Evolutionary conservation across 2,329 filamentous ascomycete species (phyloP), one percentile per base, ranked within the genome.

Genomic region (Apiospora malaysiana): DNA sequence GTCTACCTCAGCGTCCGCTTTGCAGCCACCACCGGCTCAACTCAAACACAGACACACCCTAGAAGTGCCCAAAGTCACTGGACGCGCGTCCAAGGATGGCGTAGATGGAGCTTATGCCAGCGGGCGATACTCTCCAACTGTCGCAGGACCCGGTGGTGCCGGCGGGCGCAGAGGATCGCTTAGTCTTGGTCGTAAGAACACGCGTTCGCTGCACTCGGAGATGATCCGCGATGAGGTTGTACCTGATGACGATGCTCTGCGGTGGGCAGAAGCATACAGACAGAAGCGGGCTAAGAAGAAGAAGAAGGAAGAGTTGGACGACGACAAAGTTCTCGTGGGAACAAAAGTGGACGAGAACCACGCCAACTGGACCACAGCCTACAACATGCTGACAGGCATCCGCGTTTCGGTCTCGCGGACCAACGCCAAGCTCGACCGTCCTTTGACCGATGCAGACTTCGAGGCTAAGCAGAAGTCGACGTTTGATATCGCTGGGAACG

Each of bases 381-480:
- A 99, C 85, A 99, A 99, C 83, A 99, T 99, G 96, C 88, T 99
- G 84, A 99, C 96, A 49, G 96, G 96, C 74, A 99, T 99, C 80
- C 94, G 96, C 70, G 97, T 98, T 77, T 95, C 94, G 59, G 96
- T 99, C 37, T 98, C 95, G 74, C 89, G 96, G 77, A 97, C 95
- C 70, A 98, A 99, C 79, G 96, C 96, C 63, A 99, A 99, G 84
- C 89, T 98, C 81, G 94, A 98, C 82, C 91, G 95, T 70, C 91
- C 94, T 71, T 83, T 99, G 75, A 97, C 93, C 16, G 92, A 96
- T 81, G 93, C 92, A 74, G 96, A 99, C 84, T 99, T 99, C 83
- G 89, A 94, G 72, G 92, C 93, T 74, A 95, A 94, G 84, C 94
- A 98, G 83, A 99, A 99, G 85, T 98, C 97, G 79, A 98, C 95